Conservation (phyloP, 768 basidiomycete genomes). For the Hebeloma cylindrosporum region DNA sequence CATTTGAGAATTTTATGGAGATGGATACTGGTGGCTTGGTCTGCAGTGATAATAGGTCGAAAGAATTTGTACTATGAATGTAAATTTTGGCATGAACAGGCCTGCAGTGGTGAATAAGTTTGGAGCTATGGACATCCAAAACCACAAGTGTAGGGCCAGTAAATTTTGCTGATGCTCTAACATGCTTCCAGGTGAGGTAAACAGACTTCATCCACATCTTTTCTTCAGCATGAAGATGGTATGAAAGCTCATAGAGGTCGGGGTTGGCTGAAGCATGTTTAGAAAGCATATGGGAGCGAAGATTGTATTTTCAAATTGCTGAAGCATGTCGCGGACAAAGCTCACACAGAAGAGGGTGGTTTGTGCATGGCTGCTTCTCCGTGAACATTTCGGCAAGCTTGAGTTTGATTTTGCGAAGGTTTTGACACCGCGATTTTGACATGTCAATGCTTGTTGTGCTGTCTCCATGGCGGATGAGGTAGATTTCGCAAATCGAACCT, state of each 20-base stretch:
- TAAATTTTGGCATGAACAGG: too few species aligned
- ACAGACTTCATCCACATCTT: too few species aligned
- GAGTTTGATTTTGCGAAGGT: constrained; percentile 8
- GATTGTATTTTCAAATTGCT: constrained; percentile 24
- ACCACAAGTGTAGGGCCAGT: too few species aligned
- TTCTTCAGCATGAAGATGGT: background rate
- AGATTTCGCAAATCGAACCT: constrained; percentile 6
- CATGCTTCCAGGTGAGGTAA: too few species aligned
- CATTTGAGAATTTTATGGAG: too few species aligned
- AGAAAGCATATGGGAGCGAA: constrained; percentile 15
- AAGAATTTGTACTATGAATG: too few species aligned
- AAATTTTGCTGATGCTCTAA: too few species aligned
- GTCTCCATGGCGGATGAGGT: constrained; percentile 2
- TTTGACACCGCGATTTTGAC: constrained; percentile 8
- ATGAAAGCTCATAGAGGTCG: constrained; percentile 4
- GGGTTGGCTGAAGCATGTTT: constrained; percentile 10
- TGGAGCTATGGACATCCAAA: too few species aligned
- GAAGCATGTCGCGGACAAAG: constrained; percentile 15
- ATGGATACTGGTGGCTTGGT: too few species aligned
- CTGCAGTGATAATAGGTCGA: too few species aligned
- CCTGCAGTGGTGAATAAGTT: too few species aligned
- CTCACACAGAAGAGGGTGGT: constrained; percentile 22
- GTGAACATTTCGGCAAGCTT: constrained; percentile 12
- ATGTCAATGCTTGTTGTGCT: constrained; percentile 5
- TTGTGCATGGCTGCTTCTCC: constrained; percentile 19